Conservation (phyloP, 768 basidiomycete species). For the Suillus clintonianus region DNA sequence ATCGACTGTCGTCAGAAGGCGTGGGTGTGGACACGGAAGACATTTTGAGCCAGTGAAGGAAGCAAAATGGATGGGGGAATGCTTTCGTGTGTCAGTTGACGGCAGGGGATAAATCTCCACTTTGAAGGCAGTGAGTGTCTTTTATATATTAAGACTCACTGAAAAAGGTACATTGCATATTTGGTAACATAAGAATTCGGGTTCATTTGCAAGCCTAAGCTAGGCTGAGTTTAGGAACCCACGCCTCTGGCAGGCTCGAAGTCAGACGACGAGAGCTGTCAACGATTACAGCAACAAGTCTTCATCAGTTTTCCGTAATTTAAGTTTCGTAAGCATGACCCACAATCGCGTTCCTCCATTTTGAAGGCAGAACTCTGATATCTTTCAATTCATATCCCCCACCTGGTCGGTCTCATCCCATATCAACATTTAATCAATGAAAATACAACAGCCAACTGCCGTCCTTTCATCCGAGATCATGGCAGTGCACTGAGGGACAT, state of each 20-base stretch:
- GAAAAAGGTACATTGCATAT: slow-evolving; percentile 25
- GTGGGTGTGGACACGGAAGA: slow-evolving; percentile 8
- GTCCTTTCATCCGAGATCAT: neutral
- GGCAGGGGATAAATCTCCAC: slow-evolving; percentile 18
- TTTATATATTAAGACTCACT: slow-evolving; percentile 25
- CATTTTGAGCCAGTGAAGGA: neutral
- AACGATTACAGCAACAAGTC: slow-evolving; percentile 29
- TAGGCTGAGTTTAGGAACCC: slow-evolving; percentile 27
- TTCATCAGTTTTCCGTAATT: slow-evolving; percentile 30
- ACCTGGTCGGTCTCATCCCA: slow-evolving; percentile 1
- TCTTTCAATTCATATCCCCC: slow-evolving; percentile 17
- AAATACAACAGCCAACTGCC: slow-evolving; percentile 12
- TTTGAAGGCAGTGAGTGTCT: slow-evolving; percentile 9
- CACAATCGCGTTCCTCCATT: slow-evolving; percentile 26
- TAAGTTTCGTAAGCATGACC: slow-evolving; percentile 26
- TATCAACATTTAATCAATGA: slow-evolving; percentile 29
- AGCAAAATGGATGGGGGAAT: neutral
- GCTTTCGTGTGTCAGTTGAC: slow-evolving; percentile 14
- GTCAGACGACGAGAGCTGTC: slow-evolving; percentile 30
- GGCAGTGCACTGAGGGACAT: too few relatives aligned
- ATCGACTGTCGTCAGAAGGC: neutral
- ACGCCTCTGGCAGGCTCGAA: slow-evolving; percentile 32
- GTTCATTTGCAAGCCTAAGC: slow-evolving; percentile 18
- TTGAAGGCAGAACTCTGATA: slow-evolving; percentile 21
- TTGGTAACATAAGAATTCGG: slow-evolving; percentile 18